Percentiles rank a stretch among this genome's conserved stretches.
Conservation (phyloP, 106 monocot species). For the Allium sativum region DNA sequence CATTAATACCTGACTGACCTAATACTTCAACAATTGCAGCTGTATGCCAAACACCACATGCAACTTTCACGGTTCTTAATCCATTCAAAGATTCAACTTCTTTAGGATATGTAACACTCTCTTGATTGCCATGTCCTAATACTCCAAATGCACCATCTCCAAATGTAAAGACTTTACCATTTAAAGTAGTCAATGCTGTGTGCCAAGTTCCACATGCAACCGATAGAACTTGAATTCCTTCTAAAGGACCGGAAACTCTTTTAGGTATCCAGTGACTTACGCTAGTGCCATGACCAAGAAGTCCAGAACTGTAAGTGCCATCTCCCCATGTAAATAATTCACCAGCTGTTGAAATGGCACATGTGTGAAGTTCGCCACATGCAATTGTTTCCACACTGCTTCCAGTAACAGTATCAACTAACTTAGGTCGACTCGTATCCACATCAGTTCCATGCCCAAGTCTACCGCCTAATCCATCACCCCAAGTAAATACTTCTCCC, state of each 20-base stretch:
- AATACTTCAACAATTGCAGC: constrained; percentile 69
- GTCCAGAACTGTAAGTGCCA: constrained; percentile 34
- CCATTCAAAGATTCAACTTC: constrained; percentile 53
- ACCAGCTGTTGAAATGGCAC: constrained; percentile 56
- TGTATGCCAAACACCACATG: constrained; percentile 74
- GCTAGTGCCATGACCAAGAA: constrained; percentile 61
- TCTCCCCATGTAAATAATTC: constrained; percentile 88
- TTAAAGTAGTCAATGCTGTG: constrained; percentile 46
- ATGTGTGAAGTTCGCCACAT: constrained; percentile 80
- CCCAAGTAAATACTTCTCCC: constrained; percentile 87
- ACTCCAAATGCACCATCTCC: constrained; percentile 77
- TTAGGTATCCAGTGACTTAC: constrained; percentile 74
- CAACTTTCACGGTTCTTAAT: constrained; percentile 45
- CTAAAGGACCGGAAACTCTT: constrained; percentile 53
- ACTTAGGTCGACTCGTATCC: constrained; percentile 42
- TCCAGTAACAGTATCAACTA: constrained; percentile 45
- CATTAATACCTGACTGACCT: constrained; percentile 29
- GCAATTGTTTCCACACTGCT: constrained; percentile 46
- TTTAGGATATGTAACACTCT: constrained; percentile 36
- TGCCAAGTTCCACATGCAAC: constrained; percentile 80
- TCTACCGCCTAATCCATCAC: constrained; percentile 69
- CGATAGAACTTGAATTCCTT: constrained; percentile 52
- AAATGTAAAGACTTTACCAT: constrained; percentile 63
- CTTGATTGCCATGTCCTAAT: constrained; percentile 69
- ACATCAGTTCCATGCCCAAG: constrained; percentile 64